A percentile compares a stretch with the other conserved stretches of the same genome.
Evolutionary conservation across 2,329 filamentous ascomycete genomes (phyloP).

Genomic region (Chrysoporthe puriensis): DNA sequence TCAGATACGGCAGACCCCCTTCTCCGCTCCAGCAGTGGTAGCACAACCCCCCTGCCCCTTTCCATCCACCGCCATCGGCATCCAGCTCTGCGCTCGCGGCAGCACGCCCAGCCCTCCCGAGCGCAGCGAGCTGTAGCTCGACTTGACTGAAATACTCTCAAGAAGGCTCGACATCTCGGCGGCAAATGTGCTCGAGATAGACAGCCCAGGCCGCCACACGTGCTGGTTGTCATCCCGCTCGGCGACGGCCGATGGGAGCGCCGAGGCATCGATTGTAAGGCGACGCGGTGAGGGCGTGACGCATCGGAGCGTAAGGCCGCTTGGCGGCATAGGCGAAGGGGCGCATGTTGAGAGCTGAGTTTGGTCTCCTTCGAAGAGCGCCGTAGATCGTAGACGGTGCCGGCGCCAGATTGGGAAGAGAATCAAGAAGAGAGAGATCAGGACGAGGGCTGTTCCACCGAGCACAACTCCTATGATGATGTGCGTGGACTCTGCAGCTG

Average conservation of each 20-base stretch:
- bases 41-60: not conserved
- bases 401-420: slow-evolving; percentile 9
- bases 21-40: not conserved
- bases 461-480: slow-evolving; percentile 23
- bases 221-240: not conserved
- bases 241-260: not conserved
- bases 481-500: not conserved
- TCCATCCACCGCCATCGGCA: not conserved
- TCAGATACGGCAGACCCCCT: not conserved
- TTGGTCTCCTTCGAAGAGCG: not conserved
- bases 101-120: not conserved
- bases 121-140: slow-evolving; percentile 19
- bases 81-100: not conserved
- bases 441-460: slow-evolving; percentile 15
- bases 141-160: slow-evolving; percentile 21
- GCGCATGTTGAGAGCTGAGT: not conserved
- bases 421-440: slow-evolving; percentile 4
- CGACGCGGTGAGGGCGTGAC: slow-evolving; percentile 8
- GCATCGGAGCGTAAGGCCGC: not conserved
- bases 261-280: slow-evolving; percentile 1
- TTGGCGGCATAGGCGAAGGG: not conserved
- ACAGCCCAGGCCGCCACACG: not conserved
- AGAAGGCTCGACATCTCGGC: slow-evolving; percentile 18
- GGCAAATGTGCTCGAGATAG: slow-evolving; percentile 14
- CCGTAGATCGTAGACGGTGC: not conserved